phyloP scores from a whole-genome alignment of 2,329 filamentous ascomycete species.

The Colletotrichum shisoi region DNA sequence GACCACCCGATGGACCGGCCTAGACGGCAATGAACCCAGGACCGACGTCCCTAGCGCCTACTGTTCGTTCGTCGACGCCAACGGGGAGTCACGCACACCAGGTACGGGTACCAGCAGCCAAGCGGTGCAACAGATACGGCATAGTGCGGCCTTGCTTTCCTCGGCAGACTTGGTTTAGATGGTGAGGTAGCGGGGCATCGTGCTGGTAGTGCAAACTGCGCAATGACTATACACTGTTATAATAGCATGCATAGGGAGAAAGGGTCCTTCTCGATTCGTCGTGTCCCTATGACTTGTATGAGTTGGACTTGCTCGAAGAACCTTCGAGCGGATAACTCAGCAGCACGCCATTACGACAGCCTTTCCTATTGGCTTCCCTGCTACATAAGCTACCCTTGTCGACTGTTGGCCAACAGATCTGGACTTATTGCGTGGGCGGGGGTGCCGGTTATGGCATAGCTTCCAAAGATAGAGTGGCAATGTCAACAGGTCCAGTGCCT shows the following conservation, averaged over 20 bases:
- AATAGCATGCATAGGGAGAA: neutral
- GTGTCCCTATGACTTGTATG: conserved; percentile 7
- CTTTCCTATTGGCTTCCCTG: neutral
- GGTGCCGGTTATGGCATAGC: conserved; percentile 24
- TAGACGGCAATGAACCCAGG: conserved; percentile 17
- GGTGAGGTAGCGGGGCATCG: neutral
- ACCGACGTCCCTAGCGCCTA: conserved; percentile 9
- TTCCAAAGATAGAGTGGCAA: conserved; percentile 36
- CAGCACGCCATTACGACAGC: neutral
- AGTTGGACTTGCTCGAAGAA: neutral
- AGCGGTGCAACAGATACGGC: neutral
- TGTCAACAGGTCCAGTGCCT: conserved; percentile 1
- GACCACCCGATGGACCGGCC: conserved; percentile 19
- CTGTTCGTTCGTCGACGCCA: conserved; percentile 3
- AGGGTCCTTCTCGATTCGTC: conserved; percentile 25
- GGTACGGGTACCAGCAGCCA: conserved; percentile 16
- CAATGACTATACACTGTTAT: too few species aligned
- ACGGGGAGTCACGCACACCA: conserved; percentile 9
- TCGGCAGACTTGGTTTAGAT: too few species aligned
- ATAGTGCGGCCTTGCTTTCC: neutral
- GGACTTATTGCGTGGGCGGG: neutral
- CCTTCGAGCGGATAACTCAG: conserved; percentile 3
- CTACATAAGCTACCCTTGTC: conserved; percentile 17
- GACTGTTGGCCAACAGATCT: conserved; percentile 2
- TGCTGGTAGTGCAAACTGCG: neutral